Evolutionary conservation across 257 asterid genomes (phyloP), one percentile per base, ranked within the genome.

Genomic region (Haberlea rhodopensis): DNA sequence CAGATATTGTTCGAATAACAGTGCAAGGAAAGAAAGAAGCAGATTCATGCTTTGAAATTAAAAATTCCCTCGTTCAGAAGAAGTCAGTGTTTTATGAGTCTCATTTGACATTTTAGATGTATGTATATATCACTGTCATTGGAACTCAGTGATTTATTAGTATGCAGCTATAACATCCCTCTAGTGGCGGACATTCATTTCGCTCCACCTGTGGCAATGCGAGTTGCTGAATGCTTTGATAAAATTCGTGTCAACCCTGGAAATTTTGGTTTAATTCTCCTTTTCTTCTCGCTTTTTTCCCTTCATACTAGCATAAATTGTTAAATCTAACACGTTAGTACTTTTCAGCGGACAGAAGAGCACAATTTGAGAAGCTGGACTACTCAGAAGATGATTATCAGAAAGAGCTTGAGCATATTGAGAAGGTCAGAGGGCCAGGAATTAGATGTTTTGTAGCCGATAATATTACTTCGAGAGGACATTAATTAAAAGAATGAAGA

Each of bases 11-110:
- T 53, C 82, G 99, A 66, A 94, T 94, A 70, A 90, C 97, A 5
- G 99, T 94, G 23, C 99, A 94, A 77, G 99, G 99, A 81, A 94
- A 74, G 88, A 94, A 76, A 84, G 99, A 94, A 77, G 99, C 99
- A 16, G 99, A 94, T 75, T 84, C 99, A 19, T 94, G 99, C 59
- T 94, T 71, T 28, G 99, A 90, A 64, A 94, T 94, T 24, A 88
- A 94, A 70, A 87, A 90, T 54, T 61, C 95, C 32, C 97, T 94
- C 54, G 92, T 94, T 59, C 97, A 87, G 81, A 94, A 94, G 86
- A 94, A 90, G 99, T 90, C 79, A 3, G 95, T 63, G 26, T 71
- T 27, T 2, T 2, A 32, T 57, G 21, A 53, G 58, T 45, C 15
- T 1, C 49, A 28, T 24, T 66, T 68, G 63, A 53, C 49, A 57